A percentile compares a stretch with the other conserved stretches of the same genome.
Evolutionary conservation across 495 filamentous ascomycete species (phyloP).

Genomic region (Talaromyces ruber): DNA sequence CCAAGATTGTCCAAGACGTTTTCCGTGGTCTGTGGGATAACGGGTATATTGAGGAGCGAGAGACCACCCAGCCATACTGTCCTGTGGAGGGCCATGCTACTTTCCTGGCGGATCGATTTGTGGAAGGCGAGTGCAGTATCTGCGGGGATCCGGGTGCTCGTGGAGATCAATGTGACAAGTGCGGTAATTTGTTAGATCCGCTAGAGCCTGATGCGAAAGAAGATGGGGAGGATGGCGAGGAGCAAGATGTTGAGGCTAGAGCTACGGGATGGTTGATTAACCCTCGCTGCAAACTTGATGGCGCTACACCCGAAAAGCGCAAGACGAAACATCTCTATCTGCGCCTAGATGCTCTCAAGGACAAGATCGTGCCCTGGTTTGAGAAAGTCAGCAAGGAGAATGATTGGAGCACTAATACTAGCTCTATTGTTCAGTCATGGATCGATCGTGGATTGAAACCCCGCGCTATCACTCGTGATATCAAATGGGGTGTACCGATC

Average conservation of each 20-base stretch:
- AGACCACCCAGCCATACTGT: conserved; percentile 76
- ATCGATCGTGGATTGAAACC: conserved; percentile 72
- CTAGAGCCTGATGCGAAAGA: conserved; percentile 22
- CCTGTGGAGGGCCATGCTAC: conserved; percentile 58
- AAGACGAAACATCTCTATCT: conserved; percentile 71
- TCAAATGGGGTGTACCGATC: conserved; percentile 79
- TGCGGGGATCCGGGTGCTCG: conserved; percentile 76
- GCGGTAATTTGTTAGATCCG: conserved; percentile 72
- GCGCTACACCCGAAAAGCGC: conserved; percentile 62
- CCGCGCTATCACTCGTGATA: conserved; percentile 84
- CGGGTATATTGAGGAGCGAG: conserved; percentile 73
- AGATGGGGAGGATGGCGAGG: background rate
- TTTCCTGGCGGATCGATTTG: conserved; percentile 89
- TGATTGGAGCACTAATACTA: conserved; percentile 71
- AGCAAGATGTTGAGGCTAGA: conserved; percentile 8
- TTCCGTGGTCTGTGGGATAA: conserved; percentile 71
- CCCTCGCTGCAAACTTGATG: conserved; percentile 73
- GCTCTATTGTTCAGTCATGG: conserved; percentile 66
- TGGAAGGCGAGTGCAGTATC: conserved; percentile 79
- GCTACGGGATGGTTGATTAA: conserved; percentile 23
- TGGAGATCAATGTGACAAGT: conserved; percentile 85
- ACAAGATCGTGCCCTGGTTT: conserved; percentile 64
- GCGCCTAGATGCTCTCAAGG: conserved; percentile 68
- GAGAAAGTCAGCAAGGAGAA: conserved; percentile 49
- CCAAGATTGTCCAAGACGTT: conserved; percentile 77